Conservation (phyloP, 2,329 filamentous ascomycete genomes). For the Diaporthe citrichinensis region DNA sequence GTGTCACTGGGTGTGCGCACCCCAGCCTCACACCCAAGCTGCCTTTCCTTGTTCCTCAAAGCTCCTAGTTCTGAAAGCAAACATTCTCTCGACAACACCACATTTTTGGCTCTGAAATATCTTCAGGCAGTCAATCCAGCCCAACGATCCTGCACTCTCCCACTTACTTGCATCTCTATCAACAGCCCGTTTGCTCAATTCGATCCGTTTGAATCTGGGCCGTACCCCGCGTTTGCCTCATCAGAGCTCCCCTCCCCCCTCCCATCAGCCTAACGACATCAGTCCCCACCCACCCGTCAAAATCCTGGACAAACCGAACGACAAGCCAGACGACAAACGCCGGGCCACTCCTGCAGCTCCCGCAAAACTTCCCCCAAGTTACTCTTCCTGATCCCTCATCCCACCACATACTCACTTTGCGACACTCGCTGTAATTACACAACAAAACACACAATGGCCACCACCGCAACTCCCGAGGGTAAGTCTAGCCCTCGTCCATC, state of each 20-base stretch:
- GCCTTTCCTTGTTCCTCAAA: neutral
- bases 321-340: conserved; percentile 28
- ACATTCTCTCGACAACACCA: neutral
- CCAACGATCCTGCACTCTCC: too few relatives aligned
- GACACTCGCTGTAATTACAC: conserved; percentile 13
- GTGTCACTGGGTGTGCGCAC: conserved; percentile 20
- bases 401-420: conserved; percentile 22
- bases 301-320: conserved; percentile 35
- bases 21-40: conserved; percentile 26
- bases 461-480: conserved; percentile 56
- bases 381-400: neutral
- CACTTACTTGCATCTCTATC: neutral
- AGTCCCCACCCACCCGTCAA: conserved; percentile 38
- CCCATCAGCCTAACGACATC: conserved; percentile 29
- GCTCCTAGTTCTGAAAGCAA: neutral
- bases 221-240: conserved; percentile 38
- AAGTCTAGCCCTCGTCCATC: conserved; percentile 44
- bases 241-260: conserved; percentile 35
- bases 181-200: neutral
- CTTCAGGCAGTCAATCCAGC: neutral
- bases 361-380: conserved; percentile 23
- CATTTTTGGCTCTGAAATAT: neutral
- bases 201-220: neutral
- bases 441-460: conserved; percentile 47
- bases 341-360: conserved; percentile 34